These are phyloP conservation scores for Jackrogersella multiformis DNA, from an alignment of 495 filamentous ascomycete species.

Conservation along the genomic window DNA sequence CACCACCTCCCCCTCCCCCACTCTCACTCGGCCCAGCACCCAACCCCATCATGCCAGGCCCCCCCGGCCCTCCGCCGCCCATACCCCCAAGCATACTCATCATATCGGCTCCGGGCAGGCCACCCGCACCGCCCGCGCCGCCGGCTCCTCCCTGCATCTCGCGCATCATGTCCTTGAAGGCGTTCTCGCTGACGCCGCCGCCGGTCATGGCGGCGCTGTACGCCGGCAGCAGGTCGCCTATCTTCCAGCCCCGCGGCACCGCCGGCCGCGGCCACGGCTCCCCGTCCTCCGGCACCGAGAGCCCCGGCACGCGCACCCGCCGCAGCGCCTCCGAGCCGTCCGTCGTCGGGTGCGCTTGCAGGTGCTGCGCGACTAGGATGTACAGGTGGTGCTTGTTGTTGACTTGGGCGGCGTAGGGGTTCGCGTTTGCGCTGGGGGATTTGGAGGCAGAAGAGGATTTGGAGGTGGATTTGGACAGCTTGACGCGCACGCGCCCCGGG, in stretches of 20 bases:
- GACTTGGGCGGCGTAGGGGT: slow-evolving; percentile 48
- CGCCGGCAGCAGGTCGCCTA: slow-evolving; percentile 81
- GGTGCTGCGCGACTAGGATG: slow-evolving; percentile 74
- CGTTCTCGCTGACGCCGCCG: slow-evolving; percentile 94
- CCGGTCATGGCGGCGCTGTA: slow-evolving; percentile 90
- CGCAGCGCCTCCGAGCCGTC: slow-evolving; percentile 71
- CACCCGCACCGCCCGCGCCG: slow-evolving; percentile 52
- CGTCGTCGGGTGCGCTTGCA: slow-evolving; percentile 77
- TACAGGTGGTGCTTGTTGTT: slow-evolving; percentile 95
- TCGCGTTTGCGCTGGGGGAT: not conserved
- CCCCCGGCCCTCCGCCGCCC: slow-evolving; percentile 38
- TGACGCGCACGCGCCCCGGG: slow-evolving; percentile 85
- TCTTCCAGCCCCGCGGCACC: slow-evolving; percentile 92
- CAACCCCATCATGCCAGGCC: not conserved
- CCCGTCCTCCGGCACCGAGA: slow-evolving; percentile 58
- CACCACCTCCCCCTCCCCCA: slow-evolving; percentile 31
- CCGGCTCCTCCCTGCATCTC: slow-evolving; percentile 77
- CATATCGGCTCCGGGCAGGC: too few relatives aligned
- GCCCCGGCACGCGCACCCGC: slow-evolving; percentile 71
- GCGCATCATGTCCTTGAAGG: slow-evolving; percentile 96
- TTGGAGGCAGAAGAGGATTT: not conserved
- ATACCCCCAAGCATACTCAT: slow-evolving; percentile 53
- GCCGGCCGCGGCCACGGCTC: slow-evolving; percentile 75
- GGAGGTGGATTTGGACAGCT: slow-evolving; percentile 53
- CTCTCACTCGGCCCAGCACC: slow-evolving; percentile 36